These are phyloP conservation scores for Amanita jacksonii DNA, from an alignment of 768 basidiomycete species.

Conservation along the genomic window DNA sequence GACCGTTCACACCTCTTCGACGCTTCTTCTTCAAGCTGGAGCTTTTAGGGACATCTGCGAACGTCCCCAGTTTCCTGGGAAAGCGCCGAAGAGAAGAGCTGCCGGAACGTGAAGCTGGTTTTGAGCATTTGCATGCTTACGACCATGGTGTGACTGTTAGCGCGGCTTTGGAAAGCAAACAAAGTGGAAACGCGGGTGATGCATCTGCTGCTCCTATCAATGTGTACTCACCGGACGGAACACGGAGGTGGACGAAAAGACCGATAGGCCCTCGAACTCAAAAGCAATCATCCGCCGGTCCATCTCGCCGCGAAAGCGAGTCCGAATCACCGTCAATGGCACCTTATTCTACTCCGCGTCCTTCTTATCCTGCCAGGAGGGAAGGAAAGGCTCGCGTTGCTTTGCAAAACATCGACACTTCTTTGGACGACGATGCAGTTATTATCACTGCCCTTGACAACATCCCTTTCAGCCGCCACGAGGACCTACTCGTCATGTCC, in stretches of 20 bases:
- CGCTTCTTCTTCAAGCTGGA: conserved; percentile 34
- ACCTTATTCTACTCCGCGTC: conserved; percentile 3
- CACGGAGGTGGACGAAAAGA: conserved; percentile 1
- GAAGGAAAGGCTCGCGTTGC: conserved; percentile 32
- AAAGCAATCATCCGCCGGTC: background rate
- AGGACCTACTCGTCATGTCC: conserved; percentile 59
- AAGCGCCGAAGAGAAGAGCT: conserved; percentile 18
- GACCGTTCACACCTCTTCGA: conserved; percentile 26
- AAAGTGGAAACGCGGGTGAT: background rate
- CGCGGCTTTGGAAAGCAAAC: background rate
- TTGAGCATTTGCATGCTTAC: conserved; percentile 7
- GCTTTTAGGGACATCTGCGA: conserved; percentile 16
- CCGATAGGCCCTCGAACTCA: conserved; percentile 3
- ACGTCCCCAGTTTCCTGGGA: conserved; percentile 13
- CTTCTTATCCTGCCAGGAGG: background rate
- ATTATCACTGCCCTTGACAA: conserved; percentile 51
- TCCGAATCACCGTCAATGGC: background rate
- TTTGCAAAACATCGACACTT: conserved; percentile 50
- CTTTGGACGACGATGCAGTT: conserved; percentile 38
- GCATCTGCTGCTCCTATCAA: background rate
- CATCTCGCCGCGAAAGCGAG: background rate
- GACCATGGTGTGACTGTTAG: background rate
- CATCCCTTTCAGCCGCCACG: conserved; percentile 66
- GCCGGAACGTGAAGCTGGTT: conserved; percentile 7
- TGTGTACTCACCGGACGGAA: conserved; percentile 2